A percentile compares a stretch with the other conserved stretches of the same genome.
Evolutionary conservation across 441 rosid genomes (phyloP).

Genomic region (Gossypium gossypioides): DNA sequence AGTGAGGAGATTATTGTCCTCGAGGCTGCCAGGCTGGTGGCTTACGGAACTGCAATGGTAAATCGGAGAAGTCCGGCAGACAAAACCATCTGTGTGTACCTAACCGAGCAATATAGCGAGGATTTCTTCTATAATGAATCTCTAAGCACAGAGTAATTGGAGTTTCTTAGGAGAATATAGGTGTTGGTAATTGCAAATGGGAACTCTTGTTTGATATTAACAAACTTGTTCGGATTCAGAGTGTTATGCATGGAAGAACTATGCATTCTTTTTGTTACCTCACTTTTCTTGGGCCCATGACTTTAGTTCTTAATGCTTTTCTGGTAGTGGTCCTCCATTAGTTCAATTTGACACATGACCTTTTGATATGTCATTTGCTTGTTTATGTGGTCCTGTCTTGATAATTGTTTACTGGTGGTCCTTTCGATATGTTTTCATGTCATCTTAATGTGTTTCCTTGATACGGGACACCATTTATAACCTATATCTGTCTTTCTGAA

Average conservation of each 20-base stretch:
- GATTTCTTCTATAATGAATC: not conserved
- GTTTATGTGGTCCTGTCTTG: slow-evolving; percentile 30
- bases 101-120: not conserved
- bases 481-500: slow-evolving; percentile 10
- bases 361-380: slow-evolving; percentile 13
- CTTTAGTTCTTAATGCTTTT: slow-evolving; percentile 10
- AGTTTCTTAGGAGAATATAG: slow-evolving; percentile 2
- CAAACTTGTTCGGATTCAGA: not conserved
- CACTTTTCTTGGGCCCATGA: not conserved
- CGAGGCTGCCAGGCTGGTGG: not conserved
- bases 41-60: not conserved
- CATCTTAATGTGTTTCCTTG: slow-evolving; percentile 10
- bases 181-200: not conserved
- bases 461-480: slow-evolving; percentile 7
- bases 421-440: slow-evolving; percentile 7
- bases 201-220: not conserved
- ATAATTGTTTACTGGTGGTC: slow-evolving; percentile 21
- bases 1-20: not conserved
- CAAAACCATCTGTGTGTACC: not conserved
- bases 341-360: slow-evolving; percentile 20
- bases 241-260: not conserved
- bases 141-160: not conserved
- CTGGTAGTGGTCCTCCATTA: slow-evolving; percentile 21
- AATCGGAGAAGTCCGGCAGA: not conserved
- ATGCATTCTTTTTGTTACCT: slow-evolving; percentile 4